These are phyloP conservation scores for Ambispora gerdemannii DNA, from an alignment of 192 early-diverging fungal genomes.

Conservation along the genomic window DNA sequence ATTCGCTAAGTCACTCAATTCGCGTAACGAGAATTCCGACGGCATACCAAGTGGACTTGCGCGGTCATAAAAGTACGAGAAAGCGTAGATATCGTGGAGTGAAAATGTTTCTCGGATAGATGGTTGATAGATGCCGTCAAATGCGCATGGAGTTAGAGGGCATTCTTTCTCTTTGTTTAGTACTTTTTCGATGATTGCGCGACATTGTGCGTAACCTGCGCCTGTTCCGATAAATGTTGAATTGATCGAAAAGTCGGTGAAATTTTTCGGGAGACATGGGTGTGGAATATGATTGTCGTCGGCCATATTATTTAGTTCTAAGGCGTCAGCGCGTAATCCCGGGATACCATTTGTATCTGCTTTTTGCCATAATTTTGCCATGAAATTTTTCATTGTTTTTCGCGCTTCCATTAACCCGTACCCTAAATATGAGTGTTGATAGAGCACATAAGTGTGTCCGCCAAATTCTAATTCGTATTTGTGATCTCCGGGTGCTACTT, in stretches of 20 bases:
- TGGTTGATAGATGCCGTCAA: constrained; percentile 91
- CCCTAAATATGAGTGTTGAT: constrained; percentile 93
- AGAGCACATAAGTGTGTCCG: constrained; percentile 72
- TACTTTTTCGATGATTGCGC: constrained; percentile 55
- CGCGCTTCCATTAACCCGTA: constrained; percentile 90
- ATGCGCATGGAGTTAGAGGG: constrained; percentile 70
- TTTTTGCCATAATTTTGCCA: constrained; percentile 34
- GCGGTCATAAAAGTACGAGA: constrained; percentile 96
- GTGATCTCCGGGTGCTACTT: constrained; percentile 65
- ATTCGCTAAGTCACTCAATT: constrained; percentile 65
- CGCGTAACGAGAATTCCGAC: constrained; percentile 66
- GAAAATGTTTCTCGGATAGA: constrained; percentile 63
- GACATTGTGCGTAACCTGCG: constrained; percentile 53
- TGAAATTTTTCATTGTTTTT: constrained; percentile 61
- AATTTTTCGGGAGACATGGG: constrained; percentile 69
- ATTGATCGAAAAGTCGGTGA: constrained; percentile 36
- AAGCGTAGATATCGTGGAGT: constrained; percentile 80
- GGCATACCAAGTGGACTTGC: constrained; percentile 68
- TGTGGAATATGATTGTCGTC: constrained; percentile 41
- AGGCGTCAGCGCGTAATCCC: constrained; percentile 31
- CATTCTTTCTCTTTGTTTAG: constrained; percentile 74
- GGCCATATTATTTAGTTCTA: constrained; percentile 31
- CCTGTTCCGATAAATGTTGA: constrained; percentile 55
- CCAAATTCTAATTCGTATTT: constrained; percentile 68
- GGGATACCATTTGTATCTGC: constrained; percentile 24